Percentiles rank a stretch among this genome's conserved stretches.
Evolutionary conservation across 1,284 basidiomycete species (phyloP).

Genomic region (Irpex sp.): DNA sequence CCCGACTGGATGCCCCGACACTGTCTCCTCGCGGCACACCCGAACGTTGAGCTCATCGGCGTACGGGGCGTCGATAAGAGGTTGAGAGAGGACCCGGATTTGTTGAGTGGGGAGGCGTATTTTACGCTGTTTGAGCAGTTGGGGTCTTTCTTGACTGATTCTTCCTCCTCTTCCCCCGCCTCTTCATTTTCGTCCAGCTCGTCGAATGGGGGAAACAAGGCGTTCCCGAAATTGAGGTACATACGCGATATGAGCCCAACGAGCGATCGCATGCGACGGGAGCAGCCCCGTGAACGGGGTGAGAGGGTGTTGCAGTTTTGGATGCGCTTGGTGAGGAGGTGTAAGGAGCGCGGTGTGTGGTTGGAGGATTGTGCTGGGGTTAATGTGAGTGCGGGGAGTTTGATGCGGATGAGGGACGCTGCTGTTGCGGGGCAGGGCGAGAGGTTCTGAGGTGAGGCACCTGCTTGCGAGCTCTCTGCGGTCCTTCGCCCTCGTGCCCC

Average conservation of each 20-base stretch:
- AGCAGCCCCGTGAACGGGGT: constrained; percentile 24
- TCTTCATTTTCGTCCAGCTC: no score
- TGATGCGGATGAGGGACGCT: constrained; percentile 16
- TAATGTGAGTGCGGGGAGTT: constrained; percentile 29
- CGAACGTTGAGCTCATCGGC: constrained; percentile 60
- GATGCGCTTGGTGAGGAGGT: constrained; percentile 42
- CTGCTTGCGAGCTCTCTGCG: no score
- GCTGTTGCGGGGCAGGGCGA: no score
- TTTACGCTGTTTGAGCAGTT: constrained; percentile 67
- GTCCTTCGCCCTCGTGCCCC: no score
- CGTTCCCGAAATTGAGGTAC: constrained; percentile 58
- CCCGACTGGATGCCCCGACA: constrained; percentile 81
- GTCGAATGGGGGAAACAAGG: no score
- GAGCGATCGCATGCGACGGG: constrained; percentile 29
- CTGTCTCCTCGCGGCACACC: constrained; percentile 60
- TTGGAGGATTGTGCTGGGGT: constrained; percentile 52
- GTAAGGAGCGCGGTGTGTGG: constrained; percentile 46
- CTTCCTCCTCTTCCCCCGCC: background rate
- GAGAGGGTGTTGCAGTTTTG: constrained; percentile 42
- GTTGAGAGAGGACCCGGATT: constrained; percentile 38
- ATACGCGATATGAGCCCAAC: constrained; percentile 53
- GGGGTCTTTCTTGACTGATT: constrained; percentile 50
- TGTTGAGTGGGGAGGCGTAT: constrained; percentile 39
- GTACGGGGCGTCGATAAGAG: constrained; percentile 68
- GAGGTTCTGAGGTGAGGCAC: no score